These are phyloP conservation scores for Sarcodon aspratus DNA, from an alignment of 768 basidiomycete genomes.

Conservation along the genomic window DNA sequence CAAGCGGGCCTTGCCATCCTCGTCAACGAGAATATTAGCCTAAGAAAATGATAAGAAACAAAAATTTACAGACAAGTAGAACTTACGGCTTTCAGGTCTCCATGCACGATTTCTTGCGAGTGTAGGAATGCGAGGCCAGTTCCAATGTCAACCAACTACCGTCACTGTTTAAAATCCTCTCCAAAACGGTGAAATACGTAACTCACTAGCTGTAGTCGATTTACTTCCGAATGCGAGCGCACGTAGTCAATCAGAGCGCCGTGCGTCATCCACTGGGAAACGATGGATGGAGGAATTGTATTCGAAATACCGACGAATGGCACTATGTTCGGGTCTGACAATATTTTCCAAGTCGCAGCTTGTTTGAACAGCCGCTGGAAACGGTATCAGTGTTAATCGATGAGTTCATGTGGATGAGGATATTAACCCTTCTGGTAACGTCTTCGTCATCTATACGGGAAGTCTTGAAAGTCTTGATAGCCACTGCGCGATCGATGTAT, in stretches of 20 bases:
- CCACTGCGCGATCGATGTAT: background rate
- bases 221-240: background rate
- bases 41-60: background rate
- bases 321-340: conserved; percentile 1
- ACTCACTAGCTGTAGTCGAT: conserved; percentile 3
- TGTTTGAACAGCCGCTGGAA: conserved; percentile 1
- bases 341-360: conserved; percentile 2
- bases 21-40: background rate
- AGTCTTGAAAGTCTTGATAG: background rate
- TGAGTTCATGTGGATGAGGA: no score
- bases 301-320: conserved; percentile 1
- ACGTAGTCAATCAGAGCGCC: conserved; percentile 2
- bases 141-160: background rate
- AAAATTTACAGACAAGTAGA: background rate
- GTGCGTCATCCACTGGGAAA: conserved; percentile 6
- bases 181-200: no score
- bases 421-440: no score
- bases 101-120: background rate
- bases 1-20: background rate
- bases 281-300: conserved; percentile 1
- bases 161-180: no score
- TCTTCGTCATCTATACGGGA: no score
- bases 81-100: background rate
- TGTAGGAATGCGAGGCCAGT: background rate
- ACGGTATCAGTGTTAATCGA: no score